phyloP scores from a whole-genome alignment of 169 alveolate species.

The Fabrea salina region DNA sequence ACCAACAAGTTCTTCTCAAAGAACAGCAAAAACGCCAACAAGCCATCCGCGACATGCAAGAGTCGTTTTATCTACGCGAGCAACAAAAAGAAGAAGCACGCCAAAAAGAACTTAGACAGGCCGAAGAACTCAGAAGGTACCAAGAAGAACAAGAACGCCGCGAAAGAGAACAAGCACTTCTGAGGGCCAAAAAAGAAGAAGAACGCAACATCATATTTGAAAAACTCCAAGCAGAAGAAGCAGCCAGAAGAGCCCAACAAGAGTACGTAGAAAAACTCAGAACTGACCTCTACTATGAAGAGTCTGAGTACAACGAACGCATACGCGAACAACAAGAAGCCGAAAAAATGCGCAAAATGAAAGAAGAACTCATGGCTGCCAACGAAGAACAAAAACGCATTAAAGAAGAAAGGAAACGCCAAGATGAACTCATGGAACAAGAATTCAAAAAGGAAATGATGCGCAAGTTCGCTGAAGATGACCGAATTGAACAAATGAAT shows the following conservation, averaged over 20 bases:
- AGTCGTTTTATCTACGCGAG: conserved; percentile 42
- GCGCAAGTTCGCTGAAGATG: conserved; percentile 84
- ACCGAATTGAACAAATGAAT: conserved; percentile 76
- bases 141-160: conserved; percentile 49
- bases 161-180: conserved; percentile 46
- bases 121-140: conserved; percentile 41
- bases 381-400: conserved; percentile 47
- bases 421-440: conserved; percentile 72
- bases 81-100: conserved; percentile 39
- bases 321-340: conserved; percentile 51
- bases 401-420: conserved; percentile 65
- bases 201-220: conserved; percentile 58
- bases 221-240: conserved; percentile 65
- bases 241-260: conserved; percentile 58
- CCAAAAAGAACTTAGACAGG: conserved; percentile 55
- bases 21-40: conserved; percentile 39
- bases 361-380: conserved; percentile 59
- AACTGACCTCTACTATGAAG: conserved; percentile 62
- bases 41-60: conserved; percentile 56
- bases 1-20: conserved; percentile 29
- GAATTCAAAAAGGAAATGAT: conserved; percentile 69
- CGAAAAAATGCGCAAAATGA: conserved; percentile 39
- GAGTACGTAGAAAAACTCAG: conserved; percentile 63
- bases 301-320: conserved; percentile 63
- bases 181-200: conserved; percentile 54